Conservation (phyloP, 163 green algal genomes). For the Volvox carteri region DNA sequence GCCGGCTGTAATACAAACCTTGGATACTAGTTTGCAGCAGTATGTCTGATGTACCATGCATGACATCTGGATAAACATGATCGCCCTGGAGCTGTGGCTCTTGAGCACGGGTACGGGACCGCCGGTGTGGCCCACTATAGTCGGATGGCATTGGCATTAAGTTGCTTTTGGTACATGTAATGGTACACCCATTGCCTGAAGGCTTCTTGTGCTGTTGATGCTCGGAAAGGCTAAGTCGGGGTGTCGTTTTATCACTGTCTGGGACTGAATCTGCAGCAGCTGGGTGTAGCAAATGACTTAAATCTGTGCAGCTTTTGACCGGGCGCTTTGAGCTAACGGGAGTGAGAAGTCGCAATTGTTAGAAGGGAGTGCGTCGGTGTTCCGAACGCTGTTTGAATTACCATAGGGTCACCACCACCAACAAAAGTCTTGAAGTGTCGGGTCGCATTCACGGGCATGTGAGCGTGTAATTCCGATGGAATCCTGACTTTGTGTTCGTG, state of each 20-base stretch:
- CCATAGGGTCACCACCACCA: too few species aligned
- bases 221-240: not conserved
- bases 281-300: too few species aligned
- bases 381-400: too few species aligned
- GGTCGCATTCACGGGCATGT: too few species aligned
- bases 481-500: too few species aligned
- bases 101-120: not conserved
- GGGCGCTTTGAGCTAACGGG: too few species aligned
- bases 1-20: not conserved
- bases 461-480: too few species aligned
- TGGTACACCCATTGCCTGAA: not conserved
- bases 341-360: too few species aligned
- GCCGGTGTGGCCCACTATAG: not conserved
- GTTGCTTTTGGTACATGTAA: not conserved
- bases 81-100: not conserved
- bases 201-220: not conserved
- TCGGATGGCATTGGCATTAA: not conserved
- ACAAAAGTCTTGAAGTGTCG: too few species aligned
- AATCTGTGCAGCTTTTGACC: too few species aligned
- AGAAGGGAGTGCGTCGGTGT: too few species aligned
- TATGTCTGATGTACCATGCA: not conserved
- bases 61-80: not conserved
- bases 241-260: not conserved
- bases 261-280: too few species aligned
- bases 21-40: slow-evolving; percentile 7